Evolutionary conservation across 495 filamentous ascomycete genomes (phyloP), one percentile per base, ranked within the genome.

Genomic region (Terfezia claveryi): DNA sequence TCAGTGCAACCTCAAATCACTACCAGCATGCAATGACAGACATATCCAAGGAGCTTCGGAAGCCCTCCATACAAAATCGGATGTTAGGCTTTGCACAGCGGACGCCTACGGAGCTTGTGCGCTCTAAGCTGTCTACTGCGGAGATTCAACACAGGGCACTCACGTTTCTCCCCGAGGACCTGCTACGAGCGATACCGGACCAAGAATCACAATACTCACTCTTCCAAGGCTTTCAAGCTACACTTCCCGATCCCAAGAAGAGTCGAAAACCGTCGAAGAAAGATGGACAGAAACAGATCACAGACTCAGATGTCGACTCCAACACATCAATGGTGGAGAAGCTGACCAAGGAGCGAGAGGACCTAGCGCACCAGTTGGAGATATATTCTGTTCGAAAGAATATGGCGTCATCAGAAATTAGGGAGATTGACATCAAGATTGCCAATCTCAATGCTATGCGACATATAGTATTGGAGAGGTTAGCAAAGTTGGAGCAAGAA

Each of bases 81-180:
- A 80, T 99, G 59, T 92, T 96, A 64, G 80, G 85, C 49, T 80
- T 95, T 64, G 78, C 87, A 37, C 81, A 82, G 69, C 87, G 87
- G 4, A 83, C 82, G 2, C 89, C 91, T 14, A 87, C 85, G 53
- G 91, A 99, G 67, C 70, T 99, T 27, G 81, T 95, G 49, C 83
- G 91, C 50, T 94, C 87, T 49, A 89, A 83, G 62, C 77, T 99
- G 56, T 95, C 87, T 11, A 84, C 83, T 20, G 68, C 80, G 54
- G 91, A 99, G 71, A 95, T 99, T 60, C 86, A 94, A 69, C 88
- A 93, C 59, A 83, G 91, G 51, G 91, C 92, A 38, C 70, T 95
- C 49, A 80, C 86, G 20, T 89, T 82, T 64, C 68, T 99, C 41
- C 82, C 92, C 49, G 91, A 96, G 67, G 87, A 94, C 51, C 77